Evolutionary conservation across 257 asterid genomes (phyloP).

Genomic region (Mentha longifolia): DNA sequence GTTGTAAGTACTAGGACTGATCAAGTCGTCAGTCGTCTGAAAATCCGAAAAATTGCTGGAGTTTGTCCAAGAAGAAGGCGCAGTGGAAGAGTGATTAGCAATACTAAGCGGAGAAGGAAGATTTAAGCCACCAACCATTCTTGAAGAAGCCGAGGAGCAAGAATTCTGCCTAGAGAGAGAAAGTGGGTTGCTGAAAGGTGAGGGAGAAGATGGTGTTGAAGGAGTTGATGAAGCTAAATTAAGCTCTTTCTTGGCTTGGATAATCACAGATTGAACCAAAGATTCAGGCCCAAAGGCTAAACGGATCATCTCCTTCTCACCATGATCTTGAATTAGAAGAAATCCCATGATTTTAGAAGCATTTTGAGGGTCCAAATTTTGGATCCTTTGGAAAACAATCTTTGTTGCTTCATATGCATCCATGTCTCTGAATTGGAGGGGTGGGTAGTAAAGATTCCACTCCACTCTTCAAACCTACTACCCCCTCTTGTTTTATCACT

Average conservation of each 20-base stretch:
- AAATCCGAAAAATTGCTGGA: conserved; percentile 50
- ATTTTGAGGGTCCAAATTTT: conserved; percentile 64
- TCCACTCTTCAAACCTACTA: conserved; percentile 45
- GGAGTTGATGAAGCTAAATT: conserved; percentile 44
- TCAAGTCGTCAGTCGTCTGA: conserved; percentile 44
- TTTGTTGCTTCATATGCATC: conserved; percentile 84
- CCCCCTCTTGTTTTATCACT: conserved; percentile 32
- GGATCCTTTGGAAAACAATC: conserved; percentile 73
- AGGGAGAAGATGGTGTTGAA: conserved; percentile 35
- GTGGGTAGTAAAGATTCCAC: conserved; percentile 51
- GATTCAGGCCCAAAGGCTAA: conserved; percentile 74
- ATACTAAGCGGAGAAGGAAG: conserved; percentile 71
- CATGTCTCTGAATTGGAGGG: conserved; percentile 46
- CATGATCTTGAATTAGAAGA: conserved; percentile 74
- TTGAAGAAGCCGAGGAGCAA: conserved; percentile 38
- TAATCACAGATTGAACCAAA: conserved; percentile 55
- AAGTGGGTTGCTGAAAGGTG: conserved; percentile 41
- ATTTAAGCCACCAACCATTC: conserved; percentile 39
- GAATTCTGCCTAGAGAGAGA: conserved; percentile 59
- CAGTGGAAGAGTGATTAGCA: conserved; percentile 38
- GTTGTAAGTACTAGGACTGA: conserved; percentile 37
- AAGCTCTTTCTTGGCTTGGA: conserved; percentile 59
- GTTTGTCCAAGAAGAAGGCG: conserved; percentile 47
- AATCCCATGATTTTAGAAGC: conserved; percentile 81
- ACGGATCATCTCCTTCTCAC: conserved; percentile 81